These are phyloP conservation scores for Endotrypanum monterogeii DNA, from an alignment of 208 protist species.

Conservation along the genomic window DNA sequence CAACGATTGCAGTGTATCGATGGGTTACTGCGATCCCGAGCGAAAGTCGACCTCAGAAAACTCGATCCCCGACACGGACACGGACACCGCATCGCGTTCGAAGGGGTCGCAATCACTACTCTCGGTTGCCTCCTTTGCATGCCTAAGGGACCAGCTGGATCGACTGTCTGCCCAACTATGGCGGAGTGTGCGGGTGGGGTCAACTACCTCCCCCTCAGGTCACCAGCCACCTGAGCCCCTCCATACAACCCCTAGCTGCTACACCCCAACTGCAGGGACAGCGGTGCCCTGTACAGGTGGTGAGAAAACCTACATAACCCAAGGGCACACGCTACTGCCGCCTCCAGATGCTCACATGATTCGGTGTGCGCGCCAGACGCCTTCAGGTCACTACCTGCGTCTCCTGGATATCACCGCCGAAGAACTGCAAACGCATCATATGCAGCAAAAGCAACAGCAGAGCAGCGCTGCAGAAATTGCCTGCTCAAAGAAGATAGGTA, in stretches of 20 bases:
- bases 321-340: constrained; percentile 7
- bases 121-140: background rate
- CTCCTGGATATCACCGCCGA: constrained; percentile 17
- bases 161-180: background rate
- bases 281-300: constrained; percentile 7
- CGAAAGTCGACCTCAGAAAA: background rate
- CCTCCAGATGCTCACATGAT: constrained; percentile 11
- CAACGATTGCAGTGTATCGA: background rate
- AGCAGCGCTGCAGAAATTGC: background rate
- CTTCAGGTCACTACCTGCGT: background rate
- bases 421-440: constrained; percentile 9
- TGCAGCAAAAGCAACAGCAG: background rate
- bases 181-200: background rate
- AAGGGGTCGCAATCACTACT: background rate
- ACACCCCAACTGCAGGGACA: background rate
- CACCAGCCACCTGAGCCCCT: background rate
- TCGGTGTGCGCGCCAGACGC: constrained; percentile 1
- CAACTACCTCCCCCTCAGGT: background rate
- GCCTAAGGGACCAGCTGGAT: background rate
- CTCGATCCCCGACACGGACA: background rate
- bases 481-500: background rate
- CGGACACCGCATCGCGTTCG: background rate
- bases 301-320: too few relatives aligned
- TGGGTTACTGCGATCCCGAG: background rate
- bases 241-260: background rate